Percentiles rank a stretch among this genome's conserved stretches.
Conservation (phyloP, 176 grass and related monocot genomes). For the Oryza glumipatula region DNA sequence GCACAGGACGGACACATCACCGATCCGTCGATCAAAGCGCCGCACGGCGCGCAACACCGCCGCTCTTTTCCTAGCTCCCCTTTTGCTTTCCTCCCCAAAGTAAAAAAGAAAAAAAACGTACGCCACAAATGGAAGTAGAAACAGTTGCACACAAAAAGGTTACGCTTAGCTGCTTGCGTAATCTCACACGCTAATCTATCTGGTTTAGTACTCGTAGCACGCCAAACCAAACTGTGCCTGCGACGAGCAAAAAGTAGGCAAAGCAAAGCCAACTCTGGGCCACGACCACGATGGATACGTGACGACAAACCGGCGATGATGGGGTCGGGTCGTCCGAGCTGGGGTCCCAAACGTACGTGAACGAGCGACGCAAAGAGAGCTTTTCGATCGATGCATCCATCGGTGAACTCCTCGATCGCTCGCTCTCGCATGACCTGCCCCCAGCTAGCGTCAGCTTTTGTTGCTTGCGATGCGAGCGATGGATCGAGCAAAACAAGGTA, state of each 20-base stretch:
- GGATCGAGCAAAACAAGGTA: slow-evolving; percentile 15
- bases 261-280: background rate
- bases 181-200: slow-evolving; percentile 3
- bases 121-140: background rate
- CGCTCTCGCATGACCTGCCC: background rate
- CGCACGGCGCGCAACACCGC: background rate
- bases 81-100: no score
- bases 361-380: background rate
- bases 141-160: background rate
- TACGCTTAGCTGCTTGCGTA: background rate
- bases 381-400: background rate
- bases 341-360: background rate
- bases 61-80: no score
- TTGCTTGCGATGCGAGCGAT: background rate
- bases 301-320: background rate
- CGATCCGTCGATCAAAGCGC: background rate
- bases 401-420: background rate
- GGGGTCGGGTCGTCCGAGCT: background rate
- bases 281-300: background rate
- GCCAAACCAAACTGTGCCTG: background rate
- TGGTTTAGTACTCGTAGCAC: background rate
- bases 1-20: slow-evolving; percentile 4
- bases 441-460: slow-evolving; percentile 20
- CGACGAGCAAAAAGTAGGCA: background rate
- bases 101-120: no score